A percentile compares a stretch with the other conserved stretches of the same genome.
Conservation (phyloP, 306 rosid genomes). For the Calophaca sinica region DNA sequence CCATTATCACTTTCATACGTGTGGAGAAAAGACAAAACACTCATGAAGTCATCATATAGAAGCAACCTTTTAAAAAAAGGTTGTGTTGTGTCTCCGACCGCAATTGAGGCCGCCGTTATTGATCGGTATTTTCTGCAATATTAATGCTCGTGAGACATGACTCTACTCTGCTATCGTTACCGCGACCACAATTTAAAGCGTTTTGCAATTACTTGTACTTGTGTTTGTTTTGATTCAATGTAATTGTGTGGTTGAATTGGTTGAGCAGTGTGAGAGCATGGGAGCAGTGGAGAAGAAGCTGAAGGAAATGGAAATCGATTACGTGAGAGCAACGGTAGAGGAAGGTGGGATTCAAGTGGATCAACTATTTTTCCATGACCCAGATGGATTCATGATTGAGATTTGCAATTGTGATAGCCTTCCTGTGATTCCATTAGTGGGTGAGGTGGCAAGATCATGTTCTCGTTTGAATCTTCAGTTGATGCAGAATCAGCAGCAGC, state of each 20-base stretch:
- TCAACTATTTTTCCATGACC: conserved; percentile 92
- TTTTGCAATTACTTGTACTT: too few relatives aligned
- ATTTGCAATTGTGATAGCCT: conserved; percentile 93
- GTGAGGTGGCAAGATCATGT: conserved; percentile 54
- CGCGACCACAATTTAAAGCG: too few relatives aligned
- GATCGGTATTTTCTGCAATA: too few relatives aligned
- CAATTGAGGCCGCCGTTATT: too few relatives aligned
- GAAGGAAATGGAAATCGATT: conserved; percentile 77
- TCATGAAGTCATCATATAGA: too few relatives aligned
- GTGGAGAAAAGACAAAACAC: too few relatives aligned
- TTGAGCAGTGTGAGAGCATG: conserved; percentile 89
- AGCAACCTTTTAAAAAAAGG: too few relatives aligned
- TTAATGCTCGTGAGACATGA: too few relatives aligned
- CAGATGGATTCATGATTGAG: conserved; percentile 97
- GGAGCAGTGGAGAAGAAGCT: conserved; percentile 87
- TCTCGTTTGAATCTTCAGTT: conserved; percentile 49
- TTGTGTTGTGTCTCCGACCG: too few relatives aligned
- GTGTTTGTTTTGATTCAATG: too few relatives aligned
- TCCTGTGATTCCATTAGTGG: conserved; percentile 77
- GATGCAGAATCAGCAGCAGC: conserved; percentile 52
- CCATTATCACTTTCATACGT: too few relatives aligned
- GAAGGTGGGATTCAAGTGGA: conserved; percentile 95
- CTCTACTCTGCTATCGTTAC: too few relatives aligned
- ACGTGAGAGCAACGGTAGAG: conserved; percentile 71
- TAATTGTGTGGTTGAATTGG: background rate